Evolutionary conservation across 331 rosid genomes (phyloP).

Genomic region (Pyracantha coccinea): DNA sequence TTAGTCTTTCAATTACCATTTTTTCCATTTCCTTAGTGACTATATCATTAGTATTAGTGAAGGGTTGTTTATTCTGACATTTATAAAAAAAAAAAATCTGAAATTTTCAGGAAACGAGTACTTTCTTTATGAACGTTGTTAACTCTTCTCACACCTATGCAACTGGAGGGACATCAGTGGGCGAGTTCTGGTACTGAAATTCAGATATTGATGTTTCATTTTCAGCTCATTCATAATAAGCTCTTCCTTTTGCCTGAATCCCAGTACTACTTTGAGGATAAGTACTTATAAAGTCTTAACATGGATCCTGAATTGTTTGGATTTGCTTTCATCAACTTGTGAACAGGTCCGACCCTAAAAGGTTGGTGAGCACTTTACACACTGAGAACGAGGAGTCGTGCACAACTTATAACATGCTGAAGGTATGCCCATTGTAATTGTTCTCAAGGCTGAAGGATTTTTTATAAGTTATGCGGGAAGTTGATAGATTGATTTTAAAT

Average conservation of each 20-base stretch:
- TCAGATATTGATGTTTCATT: background rate
- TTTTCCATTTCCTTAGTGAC: background rate
- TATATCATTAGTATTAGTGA: background rate
- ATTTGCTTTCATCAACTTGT: background rate
- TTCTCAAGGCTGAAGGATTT: background rate
- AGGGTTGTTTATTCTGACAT: background rate
- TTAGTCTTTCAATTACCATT: background rate
- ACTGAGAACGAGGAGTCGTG: constrained; percentile 85
- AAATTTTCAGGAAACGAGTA: constrained; percentile 45
- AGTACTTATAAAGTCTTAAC: background rate
- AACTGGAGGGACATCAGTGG: constrained; percentile 85
- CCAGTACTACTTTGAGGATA: background rate
- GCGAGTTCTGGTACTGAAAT: constrained; percentile 61
- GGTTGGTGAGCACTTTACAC: constrained; percentile 40
- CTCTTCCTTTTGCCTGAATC: background rate
- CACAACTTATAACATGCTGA: constrained; percentile 87
- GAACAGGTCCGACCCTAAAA: constrained; percentile 64
- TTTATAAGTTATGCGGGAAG: background rate
- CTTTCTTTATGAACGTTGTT: constrained; percentile 60
- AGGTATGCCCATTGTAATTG: constrained; percentile 29
- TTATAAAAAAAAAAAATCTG: background rate
- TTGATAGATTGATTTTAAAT: background rate
- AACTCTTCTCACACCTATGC: constrained; percentile 88
- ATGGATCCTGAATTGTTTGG: background rate
- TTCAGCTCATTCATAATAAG: background rate